phyloP scores from a whole-genome alignment of 1,139 yeast genomes.

The Pneumocystis carinii region DNA sequence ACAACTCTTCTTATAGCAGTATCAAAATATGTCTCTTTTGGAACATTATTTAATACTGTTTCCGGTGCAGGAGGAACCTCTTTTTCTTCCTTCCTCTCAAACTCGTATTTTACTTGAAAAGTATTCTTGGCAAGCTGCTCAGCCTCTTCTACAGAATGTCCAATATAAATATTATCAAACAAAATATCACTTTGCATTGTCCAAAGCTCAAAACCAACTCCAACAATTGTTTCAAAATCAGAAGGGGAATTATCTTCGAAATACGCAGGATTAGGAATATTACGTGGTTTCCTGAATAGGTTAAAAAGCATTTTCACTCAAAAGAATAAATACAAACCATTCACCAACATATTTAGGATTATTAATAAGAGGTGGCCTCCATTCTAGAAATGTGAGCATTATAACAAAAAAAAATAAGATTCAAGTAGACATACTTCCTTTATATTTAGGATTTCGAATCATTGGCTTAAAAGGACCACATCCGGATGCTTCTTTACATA shows the following conservation, averaged over 20 bases:
- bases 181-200: constrained; percentile 60
- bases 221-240: constrained; percentile 56
- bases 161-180: constrained; percentile 74
- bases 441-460: constrained; percentile 51
- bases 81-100: constrained; percentile 34
- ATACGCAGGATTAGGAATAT: constrained; percentile 54
- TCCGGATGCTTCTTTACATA: constrained; percentile 44
- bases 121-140: constrained; percentile 69
- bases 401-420: neutral
- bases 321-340: constrained; percentile 32
- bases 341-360: constrained; percentile 70
- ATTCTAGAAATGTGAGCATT: constrained; percentile 22
- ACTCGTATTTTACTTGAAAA: constrained; percentile 42
- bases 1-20: neutral
- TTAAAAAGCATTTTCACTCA: neutral
- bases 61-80: neutral
- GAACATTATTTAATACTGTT: neutral
- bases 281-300: constrained; percentile 31
- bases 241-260: constrained; percentile 46
- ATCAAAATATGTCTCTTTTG: neutral
- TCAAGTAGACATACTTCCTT: constrained; percentile 32
- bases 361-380: constrained; percentile 50
- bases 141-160: constrained; percentile 70
- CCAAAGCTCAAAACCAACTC: constrained; percentile 82
- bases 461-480: constrained; percentile 70